A percentile compares a stretch with the other conserved stretches of the same genome.
Conservation (phyloP, 768 basidiomycete species). For the Amanita polypyramis region DNA sequence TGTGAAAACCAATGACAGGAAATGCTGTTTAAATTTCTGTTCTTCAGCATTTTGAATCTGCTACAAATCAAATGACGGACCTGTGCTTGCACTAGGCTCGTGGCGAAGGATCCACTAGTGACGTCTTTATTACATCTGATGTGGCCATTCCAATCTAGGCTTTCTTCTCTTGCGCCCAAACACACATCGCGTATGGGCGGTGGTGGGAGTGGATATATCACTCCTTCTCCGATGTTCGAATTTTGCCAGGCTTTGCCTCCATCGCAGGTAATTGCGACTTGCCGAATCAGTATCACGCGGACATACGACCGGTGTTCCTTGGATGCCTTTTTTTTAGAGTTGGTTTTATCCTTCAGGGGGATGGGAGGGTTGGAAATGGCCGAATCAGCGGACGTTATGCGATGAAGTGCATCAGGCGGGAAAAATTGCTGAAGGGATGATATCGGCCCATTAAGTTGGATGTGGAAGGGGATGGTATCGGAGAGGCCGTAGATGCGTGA, state of each 20-base stretch:
- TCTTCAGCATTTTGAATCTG: conserved; percentile 1
- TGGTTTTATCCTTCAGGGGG: conserved; percentile 1
- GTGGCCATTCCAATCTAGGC: conserved; percentile 56
- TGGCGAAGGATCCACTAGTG: conserved; percentile 34
- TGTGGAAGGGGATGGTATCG: conserved; percentile 54
- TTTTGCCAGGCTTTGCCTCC: conserved; percentile 28
- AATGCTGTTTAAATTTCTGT: conserved; percentile 51
- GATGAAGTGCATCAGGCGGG: not conserved
- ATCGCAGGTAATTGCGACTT: conserved; percentile 24
- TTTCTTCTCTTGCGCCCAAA: conserved; percentile 17
- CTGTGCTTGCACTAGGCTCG: conserved; percentile 31
- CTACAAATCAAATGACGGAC: conserved; percentile 16
- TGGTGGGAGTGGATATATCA: conserved; percentile 34
- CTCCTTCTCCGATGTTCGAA: conserved; percentile 35
- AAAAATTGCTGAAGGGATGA: conserved; percentile 34
- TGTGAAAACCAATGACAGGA: conserved; percentile 37
- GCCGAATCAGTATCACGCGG: conserved; percentile 44
- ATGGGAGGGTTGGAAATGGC: conserved; percentile 15
- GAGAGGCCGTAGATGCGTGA: conserved; percentile 41
- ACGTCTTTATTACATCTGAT: conserved; percentile 27
- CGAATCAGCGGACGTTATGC: not conserved
- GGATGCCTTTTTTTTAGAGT: conserved; percentile 1
- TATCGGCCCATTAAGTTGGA: conserved; percentile 44
- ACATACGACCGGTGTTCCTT: conserved; percentile 17
- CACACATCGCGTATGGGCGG: conserved; percentile 12